A percentile compares a stretch with the other conserved stretches of the same genome.
Evolutionary conservation across 768 basidiomycete species (phyloP).

Genomic region (Dictyophora rubrovolvata): DNA sequence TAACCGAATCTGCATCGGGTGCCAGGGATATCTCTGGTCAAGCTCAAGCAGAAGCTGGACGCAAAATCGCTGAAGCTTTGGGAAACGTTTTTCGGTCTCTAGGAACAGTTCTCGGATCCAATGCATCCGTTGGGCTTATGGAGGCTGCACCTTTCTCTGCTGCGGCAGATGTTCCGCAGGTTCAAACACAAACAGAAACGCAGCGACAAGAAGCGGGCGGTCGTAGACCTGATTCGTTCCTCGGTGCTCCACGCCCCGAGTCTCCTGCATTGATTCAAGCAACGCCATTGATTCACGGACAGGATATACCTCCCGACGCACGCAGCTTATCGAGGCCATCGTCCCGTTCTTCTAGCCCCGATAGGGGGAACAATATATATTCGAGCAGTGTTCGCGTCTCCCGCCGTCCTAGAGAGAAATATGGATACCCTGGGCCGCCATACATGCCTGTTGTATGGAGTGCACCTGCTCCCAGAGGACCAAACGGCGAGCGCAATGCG

Average conservation of each 20-base stretch:
- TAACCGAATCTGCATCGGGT: constrained; percentile 25
- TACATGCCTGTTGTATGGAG: not conserved
- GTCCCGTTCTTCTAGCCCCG: not conserved
- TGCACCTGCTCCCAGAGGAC: not conserved
- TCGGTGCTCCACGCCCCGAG: constrained; percentile 6
- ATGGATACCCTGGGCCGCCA: not conserved
- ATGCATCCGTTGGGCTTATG: not conserved
- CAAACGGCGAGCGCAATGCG: not conserved
- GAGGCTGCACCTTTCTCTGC: constrained; percentile 7
- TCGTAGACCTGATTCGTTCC: not conserved
- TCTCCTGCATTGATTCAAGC: not conserved
- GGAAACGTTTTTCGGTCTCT: constrained; percentile 48
- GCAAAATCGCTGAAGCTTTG: constrained; percentile 52
- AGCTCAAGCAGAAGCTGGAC: constrained; percentile 57
- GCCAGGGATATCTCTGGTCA: constrained; percentile 35
- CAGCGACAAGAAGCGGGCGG: not conserved
- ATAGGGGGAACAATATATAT: not conserved
- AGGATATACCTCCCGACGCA: not conserved
- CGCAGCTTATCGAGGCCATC: not conserved
- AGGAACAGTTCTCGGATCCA: constrained; percentile 18
- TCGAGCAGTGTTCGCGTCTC: not conserved
- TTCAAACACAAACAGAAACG: constrained; percentile 4
- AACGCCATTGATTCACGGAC: not conserved
- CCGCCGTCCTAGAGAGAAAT: not conserved
- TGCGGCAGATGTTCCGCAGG: constrained; percentile 7